A percentile compares a stretch with the other conserved stretches of the same genome.
These are phyloP conservation scores for Drechslerella dactyloides DNA, from an alignment of 2,329 filamentous ascomycete species.

Conservation along the genomic window DNA sequence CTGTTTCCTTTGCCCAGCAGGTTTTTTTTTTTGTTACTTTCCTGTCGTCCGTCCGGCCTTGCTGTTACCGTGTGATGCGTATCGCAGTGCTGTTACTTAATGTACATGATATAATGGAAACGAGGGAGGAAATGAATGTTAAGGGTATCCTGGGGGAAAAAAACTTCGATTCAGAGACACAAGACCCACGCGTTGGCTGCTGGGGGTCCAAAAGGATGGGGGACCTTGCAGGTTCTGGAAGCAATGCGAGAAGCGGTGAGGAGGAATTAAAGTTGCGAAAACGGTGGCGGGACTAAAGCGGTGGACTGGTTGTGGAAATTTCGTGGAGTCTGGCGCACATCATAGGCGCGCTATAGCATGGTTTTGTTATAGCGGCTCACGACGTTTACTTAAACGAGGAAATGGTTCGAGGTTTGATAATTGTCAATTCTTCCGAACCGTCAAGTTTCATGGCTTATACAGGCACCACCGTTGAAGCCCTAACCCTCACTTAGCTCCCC, in stretches of 20 bases:
- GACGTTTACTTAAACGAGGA: neutral
- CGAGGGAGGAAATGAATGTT: neutral
- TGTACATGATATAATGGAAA: neutral
- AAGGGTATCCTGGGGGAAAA: neutral
- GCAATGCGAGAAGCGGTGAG: neutral
- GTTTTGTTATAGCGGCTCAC: slow-evolving; percentile 1
- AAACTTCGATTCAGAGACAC: neutral
- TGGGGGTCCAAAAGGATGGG: neutral
- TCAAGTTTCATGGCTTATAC: neutral
- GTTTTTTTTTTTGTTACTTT: neutral
- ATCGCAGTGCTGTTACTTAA: neutral
- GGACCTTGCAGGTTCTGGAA: neutral
- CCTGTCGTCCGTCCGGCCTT: neutral
- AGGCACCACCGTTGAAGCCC: neutral
- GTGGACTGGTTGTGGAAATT: slow-evolving; percentile 2
- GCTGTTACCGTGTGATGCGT: neutral
- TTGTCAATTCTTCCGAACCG: neutral
- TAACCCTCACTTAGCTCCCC: neutral
- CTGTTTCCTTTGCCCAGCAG: neutral
- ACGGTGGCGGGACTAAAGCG: slow-evolving; percentile 1
- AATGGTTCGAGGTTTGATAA: neutral
- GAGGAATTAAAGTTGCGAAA: neutral
- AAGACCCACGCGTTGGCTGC: neutral
- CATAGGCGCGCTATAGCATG: neutral
- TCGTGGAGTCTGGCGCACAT: neutral